These are phyloP conservation scores for Saccharomycopsis lassenensis DNA, from an alignment of 805 yeast species.

Conservation along the genomic window DNA sequence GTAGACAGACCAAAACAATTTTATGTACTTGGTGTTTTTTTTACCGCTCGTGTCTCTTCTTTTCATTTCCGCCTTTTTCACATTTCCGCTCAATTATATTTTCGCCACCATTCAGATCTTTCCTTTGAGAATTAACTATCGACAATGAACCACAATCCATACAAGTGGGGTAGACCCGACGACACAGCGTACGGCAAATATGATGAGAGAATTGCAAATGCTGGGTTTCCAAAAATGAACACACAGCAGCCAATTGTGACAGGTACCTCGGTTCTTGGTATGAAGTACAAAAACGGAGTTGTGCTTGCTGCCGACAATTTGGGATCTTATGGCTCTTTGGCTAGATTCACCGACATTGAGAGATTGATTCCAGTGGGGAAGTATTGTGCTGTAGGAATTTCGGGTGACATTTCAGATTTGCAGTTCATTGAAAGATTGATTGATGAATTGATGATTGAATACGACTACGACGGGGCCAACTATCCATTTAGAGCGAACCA, in stretches of 20 bases:
- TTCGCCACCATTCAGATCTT: not conserved
- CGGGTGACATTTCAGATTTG: constrained; percentile 92
- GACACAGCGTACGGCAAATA: constrained; percentile 74
- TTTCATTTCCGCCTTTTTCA: not conserved
- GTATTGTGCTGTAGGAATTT: constrained; percentile 81
- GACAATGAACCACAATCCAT: constrained; percentile 89
- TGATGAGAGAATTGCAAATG: constrained; percentile 57
- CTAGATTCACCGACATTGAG: constrained; percentile 77
- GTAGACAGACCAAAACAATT: not conserved
- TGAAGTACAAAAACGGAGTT: constrained; percentile 84
- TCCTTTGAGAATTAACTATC: not conserved
- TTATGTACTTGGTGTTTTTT: not conserved
- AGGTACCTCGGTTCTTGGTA: constrained; percentile 89
- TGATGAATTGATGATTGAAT: constrained; percentile 70
- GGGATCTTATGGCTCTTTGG: constrained; percentile 87
- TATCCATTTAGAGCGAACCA: constrained; percentile 64
- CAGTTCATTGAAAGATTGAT: constrained; percentile 69
- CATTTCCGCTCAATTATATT: not conserved
- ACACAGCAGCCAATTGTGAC: constrained; percentile 94
- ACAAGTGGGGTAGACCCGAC: constrained; percentile 90
- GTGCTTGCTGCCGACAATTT: constrained; percentile 91
- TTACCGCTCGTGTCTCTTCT: not conserved
- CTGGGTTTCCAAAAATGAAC: constrained; percentile 59
- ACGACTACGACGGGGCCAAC: constrained; percentile 55
- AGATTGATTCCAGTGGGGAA: constrained; percentile 77